A percentile compares a stretch with the other conserved stretches of the same genome.
These are phyloP conservation scores for Hyaloscypha finlandica DNA, from an alignment of 495 filamentous ascomycete genomes.

Conservation along the genomic window DNA sequence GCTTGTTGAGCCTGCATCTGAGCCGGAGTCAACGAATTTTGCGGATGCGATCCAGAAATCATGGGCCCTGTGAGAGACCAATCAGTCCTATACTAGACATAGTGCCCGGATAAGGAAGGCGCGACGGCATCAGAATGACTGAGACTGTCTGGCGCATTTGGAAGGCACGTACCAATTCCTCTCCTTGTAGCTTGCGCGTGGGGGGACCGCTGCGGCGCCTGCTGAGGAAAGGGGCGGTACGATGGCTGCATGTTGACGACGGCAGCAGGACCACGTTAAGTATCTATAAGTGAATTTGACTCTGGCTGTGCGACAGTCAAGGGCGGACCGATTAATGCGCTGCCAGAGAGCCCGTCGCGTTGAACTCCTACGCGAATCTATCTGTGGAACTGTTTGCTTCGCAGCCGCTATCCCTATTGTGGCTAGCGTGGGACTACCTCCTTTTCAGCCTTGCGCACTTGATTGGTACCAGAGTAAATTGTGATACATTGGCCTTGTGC, in stretches of 20 bases:
- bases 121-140: background rate
- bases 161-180: conserved; percentile 35
- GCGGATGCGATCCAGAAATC: conserved; percentile 53
- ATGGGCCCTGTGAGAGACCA: conserved; percentile 48
- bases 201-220: conserved; percentile 28
- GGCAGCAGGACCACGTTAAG: background rate
- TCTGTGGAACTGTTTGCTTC: background rate
- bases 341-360: conserved; percentile 9
- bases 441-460: conserved; percentile 11
- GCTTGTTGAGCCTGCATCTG: conserved; percentile 59
- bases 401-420: background rate
- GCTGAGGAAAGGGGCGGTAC: conserved; percentile 30
- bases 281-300: background rate
- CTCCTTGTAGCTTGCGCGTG: conserved; percentile 29
- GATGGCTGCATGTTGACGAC: conserved; percentile 31
- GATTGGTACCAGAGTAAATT: background rate
- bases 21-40: conserved; percentile 49
- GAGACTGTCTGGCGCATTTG: conserved; percentile 28
- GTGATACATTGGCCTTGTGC: background rate
- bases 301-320: conserved; percentile 1
- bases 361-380: conserved; percentile 15
- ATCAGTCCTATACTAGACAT: conserved; percentile 6
- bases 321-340: conserved; percentile 6
- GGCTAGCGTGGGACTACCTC: background rate
- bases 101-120: background rate